phyloP scores from a whole-genome alignment of 2,329 filamentous ascomycete species.

The Lojkania enalia region DNA sequence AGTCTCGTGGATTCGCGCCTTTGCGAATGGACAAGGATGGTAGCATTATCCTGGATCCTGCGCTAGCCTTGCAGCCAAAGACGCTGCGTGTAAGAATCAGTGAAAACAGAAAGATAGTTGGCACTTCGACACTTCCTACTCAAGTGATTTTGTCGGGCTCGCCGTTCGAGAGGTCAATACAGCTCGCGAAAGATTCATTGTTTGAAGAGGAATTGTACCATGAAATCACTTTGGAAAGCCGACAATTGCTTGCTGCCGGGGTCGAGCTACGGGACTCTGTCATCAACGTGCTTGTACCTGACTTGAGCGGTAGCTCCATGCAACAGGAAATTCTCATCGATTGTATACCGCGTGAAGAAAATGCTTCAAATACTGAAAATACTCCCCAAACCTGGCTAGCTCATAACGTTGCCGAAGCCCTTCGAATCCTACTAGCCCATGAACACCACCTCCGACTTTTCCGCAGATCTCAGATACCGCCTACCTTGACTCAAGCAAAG shows the following conservation, averaged over 20 bases:
- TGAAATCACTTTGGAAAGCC: constrained; percentile 81
- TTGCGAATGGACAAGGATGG: constrained; percentile 76
- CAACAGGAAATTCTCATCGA: constrained; percentile 68
- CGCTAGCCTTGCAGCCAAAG: constrained; percentile 58
- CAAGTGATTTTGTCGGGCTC: constrained; percentile 49
- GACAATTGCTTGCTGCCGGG: constrained; percentile 69
- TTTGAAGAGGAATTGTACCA: constrained; percentile 88
- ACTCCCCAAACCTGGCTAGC: constrained; percentile 56
- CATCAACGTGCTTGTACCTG: constrained; percentile 39
- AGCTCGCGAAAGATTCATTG: constrained; percentile 75
- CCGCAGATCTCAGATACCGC: constrained; percentile 66
- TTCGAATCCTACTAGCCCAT: constrained; percentile 77
- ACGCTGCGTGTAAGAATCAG: constrained; percentile 70
- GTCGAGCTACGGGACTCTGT: constrained; percentile 63
- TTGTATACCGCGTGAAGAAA: constrained; percentile 64
- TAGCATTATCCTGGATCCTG: constrained; percentile 72
- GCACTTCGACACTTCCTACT: constrained; percentile 51
- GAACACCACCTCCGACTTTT: constrained; percentile 76
- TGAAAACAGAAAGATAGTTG: constrained; percentile 60
- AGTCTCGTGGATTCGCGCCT: constrained; percentile 76
- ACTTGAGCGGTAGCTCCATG: constrained; percentile 29
- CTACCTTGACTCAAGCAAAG: constrained; percentile 57
- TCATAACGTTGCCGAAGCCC: constrained; percentile 65
- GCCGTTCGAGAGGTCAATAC: constrained; percentile 68
- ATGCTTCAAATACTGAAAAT: constrained; percentile 20